Evolutionary conservation across 192 early-diverging fungal species (phyloP).

Genomic region (Podila minutissima): DNA sequence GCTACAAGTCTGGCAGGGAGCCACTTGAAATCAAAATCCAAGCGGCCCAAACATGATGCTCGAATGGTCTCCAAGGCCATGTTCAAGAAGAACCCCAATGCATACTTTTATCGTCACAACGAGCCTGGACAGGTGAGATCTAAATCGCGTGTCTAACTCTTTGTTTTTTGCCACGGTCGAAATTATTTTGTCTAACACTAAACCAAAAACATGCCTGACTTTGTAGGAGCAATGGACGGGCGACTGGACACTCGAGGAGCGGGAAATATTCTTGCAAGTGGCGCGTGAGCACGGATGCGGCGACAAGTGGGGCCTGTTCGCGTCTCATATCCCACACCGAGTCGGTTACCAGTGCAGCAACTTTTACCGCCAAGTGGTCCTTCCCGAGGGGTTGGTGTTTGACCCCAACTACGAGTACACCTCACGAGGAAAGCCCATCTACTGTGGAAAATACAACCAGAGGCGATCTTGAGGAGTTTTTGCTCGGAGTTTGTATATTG

Average conservation of each 20-base stretch:
- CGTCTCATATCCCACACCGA: slow-evolving; percentile 67
- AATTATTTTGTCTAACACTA: neutral
- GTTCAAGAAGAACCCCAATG: slow-evolving; percentile 81
- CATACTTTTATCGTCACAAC: slow-evolving; percentile 81
- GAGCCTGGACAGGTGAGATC: slow-evolving; percentile 71
- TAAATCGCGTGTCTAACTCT: neutral
- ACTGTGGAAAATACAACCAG: slow-evolving; percentile 46
- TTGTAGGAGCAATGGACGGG: slow-evolving; percentile 73
- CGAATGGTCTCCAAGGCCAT: slow-evolving; percentile 66
- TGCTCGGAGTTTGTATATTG: neutral
- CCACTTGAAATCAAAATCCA: slow-evolving; percentile 7
- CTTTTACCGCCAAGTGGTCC: slow-evolving; percentile 61
- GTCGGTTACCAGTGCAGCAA: slow-evolving; percentile 73
- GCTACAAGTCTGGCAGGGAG: neutral
- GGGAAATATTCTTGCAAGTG: slow-evolving; percentile 64
- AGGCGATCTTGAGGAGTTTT: slow-evolving; percentile 14
- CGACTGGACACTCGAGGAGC: slow-evolving; percentile 77
- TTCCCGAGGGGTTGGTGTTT: slow-evolving; percentile 59
- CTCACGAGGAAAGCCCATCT: slow-evolving; percentile 37
- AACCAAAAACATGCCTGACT: neutral
- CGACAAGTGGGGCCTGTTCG: slow-evolving; percentile 71
- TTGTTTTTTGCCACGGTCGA: neutral
- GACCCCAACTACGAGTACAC: slow-evolving; percentile 61
- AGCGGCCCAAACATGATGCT: slow-evolving; percentile 28
- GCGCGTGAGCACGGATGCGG: slow-evolving; percentile 62